Evolutionary conservation across 129 eudicot species (phyloP).

Genomic region (Deinandra increscens): DNA sequence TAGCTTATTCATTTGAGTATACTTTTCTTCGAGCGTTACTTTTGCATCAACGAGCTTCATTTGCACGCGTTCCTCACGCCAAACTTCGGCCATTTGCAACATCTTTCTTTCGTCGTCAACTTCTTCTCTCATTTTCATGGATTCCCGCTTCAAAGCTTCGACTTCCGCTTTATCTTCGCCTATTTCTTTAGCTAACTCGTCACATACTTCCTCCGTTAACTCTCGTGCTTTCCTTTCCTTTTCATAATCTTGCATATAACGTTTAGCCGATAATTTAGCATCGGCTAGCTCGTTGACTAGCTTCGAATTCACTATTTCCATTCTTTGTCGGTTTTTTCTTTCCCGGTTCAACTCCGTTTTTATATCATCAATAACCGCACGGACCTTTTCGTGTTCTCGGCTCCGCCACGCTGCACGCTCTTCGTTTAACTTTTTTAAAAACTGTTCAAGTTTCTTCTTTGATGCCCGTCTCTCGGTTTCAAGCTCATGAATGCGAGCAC

Average conservation of each 20-base stretch:
- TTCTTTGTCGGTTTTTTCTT: constrained; percentile 71
- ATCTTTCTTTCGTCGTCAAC: constrained; percentile 91
- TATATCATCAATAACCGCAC: constrained; percentile 76
- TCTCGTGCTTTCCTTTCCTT: constrained; percentile 78
- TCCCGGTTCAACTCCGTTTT: constrained; percentile 69
- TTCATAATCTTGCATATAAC: constrained; percentile 78
- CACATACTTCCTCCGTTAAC: constrained; percentile 84
- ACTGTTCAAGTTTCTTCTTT: constrained; percentile 86
- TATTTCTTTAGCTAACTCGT: constrained; percentile 90
- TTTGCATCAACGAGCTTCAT: constrained; percentile 93
- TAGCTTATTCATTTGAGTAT: constrained; percentile 58
- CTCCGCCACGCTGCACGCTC: constrained; percentile 84
- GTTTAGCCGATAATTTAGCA: constrained; percentile 61
- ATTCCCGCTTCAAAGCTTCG: constrained; percentile 77
- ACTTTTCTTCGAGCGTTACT: constrained; percentile 78
- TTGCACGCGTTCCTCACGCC: constrained; percentile 99
- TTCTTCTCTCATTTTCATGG: constrained; percentile 71
- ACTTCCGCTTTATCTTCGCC: constrained; percentile 93
- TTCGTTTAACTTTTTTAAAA: constrained; percentile 74
- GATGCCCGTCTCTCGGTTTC: constrained; percentile 76
- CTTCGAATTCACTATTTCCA: constrained; percentile 77
- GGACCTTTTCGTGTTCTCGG: constrained; percentile 87
- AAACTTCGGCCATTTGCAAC: constrained; percentile 97
- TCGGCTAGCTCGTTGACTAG: constrained; percentile 71
- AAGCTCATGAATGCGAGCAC: constrained; percentile 61